Conservation (phyloP, 2,329 filamentous ascomycete genomes). For the Lomentospora prolificans region DNA sequence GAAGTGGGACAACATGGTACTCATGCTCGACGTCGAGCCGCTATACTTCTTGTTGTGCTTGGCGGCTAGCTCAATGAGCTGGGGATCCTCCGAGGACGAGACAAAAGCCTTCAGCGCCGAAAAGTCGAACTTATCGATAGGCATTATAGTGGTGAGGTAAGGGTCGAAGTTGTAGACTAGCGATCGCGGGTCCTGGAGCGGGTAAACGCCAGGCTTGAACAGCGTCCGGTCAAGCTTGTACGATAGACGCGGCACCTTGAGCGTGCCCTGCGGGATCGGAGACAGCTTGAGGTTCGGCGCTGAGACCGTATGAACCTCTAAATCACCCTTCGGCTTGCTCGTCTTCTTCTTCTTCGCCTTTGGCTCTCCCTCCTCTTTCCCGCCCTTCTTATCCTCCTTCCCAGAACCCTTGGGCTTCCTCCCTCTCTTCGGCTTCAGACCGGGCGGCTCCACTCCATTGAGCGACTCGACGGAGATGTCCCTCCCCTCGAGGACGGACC, state of each 20-base stretch:
- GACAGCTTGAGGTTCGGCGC: constrained; percentile 18
- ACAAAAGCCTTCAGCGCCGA: constrained; percentile 76
- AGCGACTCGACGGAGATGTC: constrained; percentile 10
- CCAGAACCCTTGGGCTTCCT: neutral
- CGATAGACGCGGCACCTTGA: constrained; percentile 48
- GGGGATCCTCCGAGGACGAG: constrained; percentile 77
- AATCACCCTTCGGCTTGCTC: neutral
- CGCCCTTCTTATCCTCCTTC: neutral
- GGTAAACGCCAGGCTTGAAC: constrained; percentile 90
- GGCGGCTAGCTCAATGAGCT: constrained; percentile 58
- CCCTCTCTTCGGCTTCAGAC: neutral
- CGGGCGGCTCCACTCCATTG: constrained; percentile 10
- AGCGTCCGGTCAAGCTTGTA: constrained; percentile 81
- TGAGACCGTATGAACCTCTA: constrained; percentile 20
- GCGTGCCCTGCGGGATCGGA: constrained; percentile 23
- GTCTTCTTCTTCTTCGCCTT: neutral
- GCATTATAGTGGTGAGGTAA: constrained; percentile 88
- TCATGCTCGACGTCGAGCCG: constrained; percentile 97
- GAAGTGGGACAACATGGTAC: constrained; percentile 75
- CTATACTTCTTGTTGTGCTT: constrained; percentile 68
- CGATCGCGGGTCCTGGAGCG: constrained; percentile 78
- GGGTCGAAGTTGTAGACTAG: constrained; percentile 95
- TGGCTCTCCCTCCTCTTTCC: neutral
- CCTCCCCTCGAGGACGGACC: constrained; percentile 8
- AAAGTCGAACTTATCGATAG: constrained; percentile 86